phyloP scores from a whole-genome alignment of 129 eudicot genomes.

The sunflower (Helianthus annuus) region DNA sequence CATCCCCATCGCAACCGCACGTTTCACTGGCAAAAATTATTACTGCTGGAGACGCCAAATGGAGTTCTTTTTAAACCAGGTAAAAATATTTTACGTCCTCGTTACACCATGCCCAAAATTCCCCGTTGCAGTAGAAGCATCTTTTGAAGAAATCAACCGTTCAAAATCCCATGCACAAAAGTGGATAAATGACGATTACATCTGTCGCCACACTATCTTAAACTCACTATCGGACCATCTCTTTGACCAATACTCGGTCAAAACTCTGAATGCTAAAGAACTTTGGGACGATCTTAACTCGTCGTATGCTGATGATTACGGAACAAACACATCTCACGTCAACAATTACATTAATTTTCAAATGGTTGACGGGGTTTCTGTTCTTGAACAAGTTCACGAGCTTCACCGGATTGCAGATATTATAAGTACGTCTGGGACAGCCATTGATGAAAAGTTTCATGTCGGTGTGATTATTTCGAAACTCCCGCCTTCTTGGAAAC shows the following conservation, averaged over 20 bases:
- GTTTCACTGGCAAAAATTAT: slow-evolving; percentile 73
- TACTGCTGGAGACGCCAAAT: slow-evolving; percentile 71
- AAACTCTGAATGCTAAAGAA: slow-evolving; percentile 48
- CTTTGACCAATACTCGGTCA: slow-evolving; percentile 53
- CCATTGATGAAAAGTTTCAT: slow-evolving; percentile 73
- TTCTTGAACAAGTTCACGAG: slow-evolving; percentile 69
- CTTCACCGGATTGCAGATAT: slow-evolving; percentile 61
- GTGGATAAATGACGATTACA: slow-evolving; percentile 70
- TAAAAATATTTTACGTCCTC: slow-evolving; percentile 65
- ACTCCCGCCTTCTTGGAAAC: slow-evolving; percentile 96
- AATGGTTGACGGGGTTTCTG: slow-evolving; percentile 78
- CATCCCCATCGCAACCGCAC: slow-evolving; percentile 51
- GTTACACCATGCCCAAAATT: slow-evolving; percentile 52
- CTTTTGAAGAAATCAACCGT: slow-evolving; percentile 34
- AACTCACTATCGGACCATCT: slow-evolving; percentile 67
- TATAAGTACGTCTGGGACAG: slow-evolving; percentile 52
- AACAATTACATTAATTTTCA: slow-evolving; percentile 73
- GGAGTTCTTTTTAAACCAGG: slow-evolving; percentile 57
- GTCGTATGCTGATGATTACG: slow-evolving; percentile 54
- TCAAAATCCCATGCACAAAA: slow-evolving; percentile 35
- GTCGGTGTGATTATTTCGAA: slow-evolving; percentile 65
- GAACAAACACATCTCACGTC: slow-evolving; percentile 57
- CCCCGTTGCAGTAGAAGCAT: slow-evolving; percentile 30
- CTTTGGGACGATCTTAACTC: slow-evolving; percentile 71
- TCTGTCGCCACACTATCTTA: slow-evolving; percentile 71